Evolutionary conservation across 2,329 filamentous ascomycete species (phyloP).

Genomic region (Tolypocladium pustulatum): DNA sequence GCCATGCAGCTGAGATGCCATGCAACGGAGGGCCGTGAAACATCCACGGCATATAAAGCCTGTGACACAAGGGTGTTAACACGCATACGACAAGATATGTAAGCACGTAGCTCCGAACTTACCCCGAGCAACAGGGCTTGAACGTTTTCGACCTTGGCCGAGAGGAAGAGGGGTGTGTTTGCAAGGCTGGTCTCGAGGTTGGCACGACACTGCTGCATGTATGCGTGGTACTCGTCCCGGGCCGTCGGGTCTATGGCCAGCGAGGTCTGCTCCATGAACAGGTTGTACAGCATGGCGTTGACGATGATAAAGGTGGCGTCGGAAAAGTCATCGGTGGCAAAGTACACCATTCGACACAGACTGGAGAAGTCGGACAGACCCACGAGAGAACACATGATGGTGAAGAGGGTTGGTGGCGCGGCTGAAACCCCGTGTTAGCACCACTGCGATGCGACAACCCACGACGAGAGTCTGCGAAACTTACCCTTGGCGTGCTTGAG

Average conservation of each 20-base stretch:
- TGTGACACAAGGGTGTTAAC: constrained; percentile 13
- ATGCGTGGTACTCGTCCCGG: constrained; percentile 25
- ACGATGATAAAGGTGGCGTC: constrained; percentile 40
- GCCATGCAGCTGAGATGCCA: constrained; percentile 52
- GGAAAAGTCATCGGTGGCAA: constrained; percentile 38
- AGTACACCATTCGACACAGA: constrained; percentile 39
- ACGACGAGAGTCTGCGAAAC: not conserved
- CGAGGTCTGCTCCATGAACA: constrained; percentile 35
- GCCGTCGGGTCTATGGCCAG: constrained; percentile 19
- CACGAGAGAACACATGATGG: constrained; percentile 37
- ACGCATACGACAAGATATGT: not conserved
- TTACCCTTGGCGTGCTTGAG: constrained; percentile 37
- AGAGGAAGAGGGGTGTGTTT: constrained; percentile 45
- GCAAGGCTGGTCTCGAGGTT: constrained; percentile 40
- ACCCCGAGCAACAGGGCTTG: constrained; percentile 50
- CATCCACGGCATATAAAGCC: constrained; percentile 52
- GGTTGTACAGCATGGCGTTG: constrained; percentile 37
- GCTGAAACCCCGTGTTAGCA: constrained; percentile 17
- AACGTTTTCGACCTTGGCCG: constrained; percentile 42
- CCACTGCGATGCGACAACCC: too few relatives aligned
- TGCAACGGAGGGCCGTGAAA: constrained; percentile 51
- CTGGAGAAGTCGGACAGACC: constrained; percentile 38
- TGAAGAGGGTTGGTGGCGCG: constrained; percentile 36
- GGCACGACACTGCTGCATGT: constrained; percentile 29
- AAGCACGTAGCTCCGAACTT: constrained; percentile 10